Base-by-base conservation (phyloP, 768 basidiomycete species). In the Gelatoporia subvermispora region DNA sequence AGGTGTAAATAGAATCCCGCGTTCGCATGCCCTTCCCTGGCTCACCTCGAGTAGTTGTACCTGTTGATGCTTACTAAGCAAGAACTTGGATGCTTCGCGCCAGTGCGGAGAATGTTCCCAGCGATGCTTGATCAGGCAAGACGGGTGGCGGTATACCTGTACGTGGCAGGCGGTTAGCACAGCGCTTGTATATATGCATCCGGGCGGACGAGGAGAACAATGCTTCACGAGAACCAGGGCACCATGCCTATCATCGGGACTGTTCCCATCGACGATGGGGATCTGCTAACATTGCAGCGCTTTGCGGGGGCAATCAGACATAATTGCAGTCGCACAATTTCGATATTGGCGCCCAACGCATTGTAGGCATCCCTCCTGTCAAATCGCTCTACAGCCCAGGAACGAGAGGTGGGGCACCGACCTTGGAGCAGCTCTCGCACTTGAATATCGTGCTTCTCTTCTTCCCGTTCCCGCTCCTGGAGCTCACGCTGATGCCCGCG, bases 41-140 rank as follows among this genome's bases (percentile, higher is more conserved):
- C 73, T 60, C 50, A 87, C 89, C 77, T 98, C 95, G 38, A 99
- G 85, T 44, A 97, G 70, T 59, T 97, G 95, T 0, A 99, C 95
- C 58, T 98, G 94, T 61, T 97, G 93, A 64, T 97, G 94, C 69
- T 97, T 98, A 68, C 85, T 90, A 49, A 97, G 73, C 25, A 93
- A 81, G 58, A 93, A 84, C 64, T 93, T 91, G 55, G 86, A 79
- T 2, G 93, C 88, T 64, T 93, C 90, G 38, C 88, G 85, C 95
- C 95, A 98, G 60, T 96, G 93, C 17, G 90, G 89, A 28, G 89
- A 91, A 62, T 95, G 92, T 61, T 97, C 94, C 95, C 95, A 98
- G 28, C 95, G 87, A 62, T 98, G 95, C 67, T 97, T 97, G 67
- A 94, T 89, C 41, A 98, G 74, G 67, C 94, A 97, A 11, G 88